Percentiles rank a stretch among this genome's conserved stretches.
phyloP scores from a whole-genome alignment of 2,329 filamentous ascomycete species.

The Aspergillus fumigatiaffinis region DNA sequence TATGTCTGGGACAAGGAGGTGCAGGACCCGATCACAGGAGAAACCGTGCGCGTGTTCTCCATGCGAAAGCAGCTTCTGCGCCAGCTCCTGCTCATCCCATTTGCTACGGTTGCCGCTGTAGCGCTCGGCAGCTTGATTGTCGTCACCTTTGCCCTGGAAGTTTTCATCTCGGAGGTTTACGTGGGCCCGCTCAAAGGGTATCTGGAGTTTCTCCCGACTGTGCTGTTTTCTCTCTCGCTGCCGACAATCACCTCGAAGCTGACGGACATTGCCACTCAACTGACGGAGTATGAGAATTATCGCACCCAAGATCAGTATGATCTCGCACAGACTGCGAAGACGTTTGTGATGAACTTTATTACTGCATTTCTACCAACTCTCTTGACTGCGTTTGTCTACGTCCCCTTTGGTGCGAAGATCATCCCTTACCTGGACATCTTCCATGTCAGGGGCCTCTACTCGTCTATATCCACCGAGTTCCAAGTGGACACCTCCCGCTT shows the following conservation, averaged over 20 bases:
- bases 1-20: constrained; percentile 76
- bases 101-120: constrained; percentile 68
- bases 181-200: constrained; percentile 81
- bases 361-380: constrained; percentile 92
- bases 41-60: constrained; percentile 71
- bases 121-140: constrained; percentile 79
- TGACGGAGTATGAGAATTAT: constrained; percentile 89
- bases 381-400: constrained; percentile 89
- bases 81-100: constrained; percentile 79
- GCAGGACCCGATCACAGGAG: constrained; percentile 76
- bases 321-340: constrained; percentile 80
- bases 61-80: constrained; percentile 68
- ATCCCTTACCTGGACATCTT: constrained; percentile 85
- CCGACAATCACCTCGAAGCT: constrained; percentile 74
- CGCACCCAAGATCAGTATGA: constrained; percentile 81
- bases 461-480: constrained; percentile 55
- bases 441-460: constrained; percentile 49
- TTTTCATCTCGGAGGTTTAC: constrained; percentile 94
- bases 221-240: constrained; percentile 76
- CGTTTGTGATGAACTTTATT: constrained; percentile 95
- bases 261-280: constrained; percentile 67
- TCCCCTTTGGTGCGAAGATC: constrained; percentile 80
- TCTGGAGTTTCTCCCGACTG: constrained; percentile 79
- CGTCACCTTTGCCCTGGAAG: constrained; percentile 84
- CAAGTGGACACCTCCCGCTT: constrained; percentile 78